Percentiles rank a stretch among this genome's conserved stretches.
Conservation (phyloP, 345 rosid species). For the Murraya paniculata region DNA sequence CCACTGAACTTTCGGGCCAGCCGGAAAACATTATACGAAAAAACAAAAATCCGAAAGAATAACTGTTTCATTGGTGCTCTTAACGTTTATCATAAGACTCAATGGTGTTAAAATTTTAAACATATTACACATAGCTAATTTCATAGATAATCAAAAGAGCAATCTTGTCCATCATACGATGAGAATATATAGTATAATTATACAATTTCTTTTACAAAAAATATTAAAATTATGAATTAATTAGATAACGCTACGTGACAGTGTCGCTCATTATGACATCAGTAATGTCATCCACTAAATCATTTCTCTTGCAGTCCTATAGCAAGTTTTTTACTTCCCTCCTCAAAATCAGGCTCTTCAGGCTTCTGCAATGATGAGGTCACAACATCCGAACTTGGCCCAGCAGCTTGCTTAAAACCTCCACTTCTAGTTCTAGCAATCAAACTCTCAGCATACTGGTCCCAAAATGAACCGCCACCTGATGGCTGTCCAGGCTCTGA, state of each 20-base stretch:
- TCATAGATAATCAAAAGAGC: too few species aligned
- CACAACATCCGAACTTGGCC: conserved; percentile 13
- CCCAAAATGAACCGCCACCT: conserved; percentile 14
- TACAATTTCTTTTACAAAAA: too few species aligned
- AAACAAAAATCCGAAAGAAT: neutral
- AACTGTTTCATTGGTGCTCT: too few species aligned
- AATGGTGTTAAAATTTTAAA: neutral
- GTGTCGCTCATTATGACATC: too few species aligned
- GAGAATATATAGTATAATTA: too few species aligned
- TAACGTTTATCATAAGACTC: too few species aligned
- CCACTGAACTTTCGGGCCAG: neutral
- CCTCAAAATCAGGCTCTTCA: conserved; percentile 34
- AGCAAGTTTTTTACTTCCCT: neutral
- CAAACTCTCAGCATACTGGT: conserved; percentile 7
- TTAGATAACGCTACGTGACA: too few species aligned
- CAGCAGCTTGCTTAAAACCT: conserved; percentile 14
- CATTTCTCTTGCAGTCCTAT: too few species aligned
- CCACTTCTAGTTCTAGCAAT: conserved; percentile 30
- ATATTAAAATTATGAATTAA: too few species aligned
- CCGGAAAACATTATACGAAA: neutral
- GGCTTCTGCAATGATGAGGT: conserved; percentile 28
- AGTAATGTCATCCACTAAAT: too few species aligned
- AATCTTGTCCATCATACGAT: too few species aligned
- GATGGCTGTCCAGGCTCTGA: conserved; percentile 13
- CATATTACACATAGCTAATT: neutral